Percentiles rank a stretch among this genome's conserved stretches.
These are phyloP conservation scores for Clavaria fumosa DNA, from an alignment of 768 basidiomycete genomes.

Conservation along the genomic window DNA sequence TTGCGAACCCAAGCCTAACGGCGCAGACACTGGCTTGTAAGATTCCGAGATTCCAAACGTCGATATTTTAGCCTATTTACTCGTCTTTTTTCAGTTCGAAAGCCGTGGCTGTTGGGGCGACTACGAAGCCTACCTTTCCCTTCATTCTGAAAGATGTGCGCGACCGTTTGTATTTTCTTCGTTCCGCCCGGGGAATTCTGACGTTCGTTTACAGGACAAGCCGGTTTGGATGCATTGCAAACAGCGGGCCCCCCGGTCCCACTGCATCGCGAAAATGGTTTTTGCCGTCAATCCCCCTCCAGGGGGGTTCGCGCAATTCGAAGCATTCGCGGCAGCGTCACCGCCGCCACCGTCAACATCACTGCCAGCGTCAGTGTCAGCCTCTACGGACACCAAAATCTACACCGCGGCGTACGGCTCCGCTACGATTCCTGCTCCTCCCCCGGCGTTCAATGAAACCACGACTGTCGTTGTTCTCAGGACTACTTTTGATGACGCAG, in stretches of 20 bases:
- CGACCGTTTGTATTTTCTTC: neutral
- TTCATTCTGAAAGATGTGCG: constrained; percentile 38
- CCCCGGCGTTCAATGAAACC: constrained; percentile 27
- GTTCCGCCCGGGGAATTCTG: neutral
- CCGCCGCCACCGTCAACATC: constrained; percentile 37
- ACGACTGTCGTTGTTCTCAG: too few species aligned
- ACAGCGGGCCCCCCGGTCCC: constrained; percentile 36
- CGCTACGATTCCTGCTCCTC: constrained; percentile 36
- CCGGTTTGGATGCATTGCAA: constrained; percentile 48
- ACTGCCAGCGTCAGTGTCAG: constrained; percentile 33
- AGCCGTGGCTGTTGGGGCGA: constrained; percentile 33
- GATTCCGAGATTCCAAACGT: too few species aligned
- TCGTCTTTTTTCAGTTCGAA: constrained; percentile 6
- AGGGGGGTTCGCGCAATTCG: constrained; percentile 39
- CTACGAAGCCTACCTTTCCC: constrained; percentile 29
- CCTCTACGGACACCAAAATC: constrained; percentile 21
- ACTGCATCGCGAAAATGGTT: constrained; percentile 54
- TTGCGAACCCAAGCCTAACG: constrained; percentile 25
- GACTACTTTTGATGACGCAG: too few species aligned
- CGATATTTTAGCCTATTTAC: neutral
- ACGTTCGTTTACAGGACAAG: constrained; percentile 23
- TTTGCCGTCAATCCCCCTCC: constrained; percentile 48
- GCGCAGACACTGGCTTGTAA: constrained; percentile 35
- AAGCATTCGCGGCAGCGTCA: constrained; percentile 49
- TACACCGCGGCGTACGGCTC: constrained; percentile 34